Percentiles rank a stretch among this genome's conserved stretches.
Conservation (phyloP, 305 asterid genomes). For the Ilex paraguariensis region DNA sequence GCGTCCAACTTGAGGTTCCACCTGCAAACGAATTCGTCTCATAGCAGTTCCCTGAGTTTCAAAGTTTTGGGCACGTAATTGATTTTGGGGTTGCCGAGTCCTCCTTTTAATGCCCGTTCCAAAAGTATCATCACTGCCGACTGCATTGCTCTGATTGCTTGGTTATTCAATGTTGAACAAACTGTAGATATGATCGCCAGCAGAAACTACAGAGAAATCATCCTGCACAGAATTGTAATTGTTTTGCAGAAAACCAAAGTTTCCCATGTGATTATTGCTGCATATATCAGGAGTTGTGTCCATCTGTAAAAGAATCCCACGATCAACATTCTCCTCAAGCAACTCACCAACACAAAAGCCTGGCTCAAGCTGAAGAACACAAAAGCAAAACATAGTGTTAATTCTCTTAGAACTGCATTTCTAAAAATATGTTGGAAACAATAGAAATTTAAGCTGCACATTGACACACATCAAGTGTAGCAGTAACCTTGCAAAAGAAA, state of each 20-base stretch:
- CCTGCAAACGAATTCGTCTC: slow-evolving; percentile 58
- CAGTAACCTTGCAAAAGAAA: not conserved
- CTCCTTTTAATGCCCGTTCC: slow-evolving; percentile 57
- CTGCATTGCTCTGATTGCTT: slow-evolving; percentile 18
- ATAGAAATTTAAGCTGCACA: not conserved
- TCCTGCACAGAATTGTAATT: not conserved
- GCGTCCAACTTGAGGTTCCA: slow-evolving; percentile 46
- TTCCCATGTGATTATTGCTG: too few relatives aligned
- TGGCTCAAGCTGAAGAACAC: slow-evolving; percentile 28
- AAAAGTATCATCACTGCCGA: slow-evolving; percentile 17
- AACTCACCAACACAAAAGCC: slow-evolving; percentile 14
- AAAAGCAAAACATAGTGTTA: slow-evolving; percentile 11
- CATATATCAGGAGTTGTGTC: too few relatives aligned
- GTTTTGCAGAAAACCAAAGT: too few relatives aligned
- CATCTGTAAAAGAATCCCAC: slow-evolving; percentile 18
- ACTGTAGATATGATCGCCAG: slow-evolving; percentile 22
- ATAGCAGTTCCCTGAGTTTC: slow-evolving; percentile 51
- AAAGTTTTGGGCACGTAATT: slow-evolving; percentile 9
- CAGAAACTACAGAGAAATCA: slow-evolving; percentile 17
- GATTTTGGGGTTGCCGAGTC: slow-evolving; percentile 28
- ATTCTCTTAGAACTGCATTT: not conserved
- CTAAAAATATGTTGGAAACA: not conserved
- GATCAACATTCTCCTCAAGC: slow-evolving; percentile 29
- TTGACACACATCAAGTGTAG: not conserved
- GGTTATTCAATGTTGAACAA: slow-evolving; percentile 9